A percentile compares a stretch with the other conserved stretches of the same genome.
Conservation (phyloP, 352 stramenopile genomes). For the Pythium plurisporium region DNA sequence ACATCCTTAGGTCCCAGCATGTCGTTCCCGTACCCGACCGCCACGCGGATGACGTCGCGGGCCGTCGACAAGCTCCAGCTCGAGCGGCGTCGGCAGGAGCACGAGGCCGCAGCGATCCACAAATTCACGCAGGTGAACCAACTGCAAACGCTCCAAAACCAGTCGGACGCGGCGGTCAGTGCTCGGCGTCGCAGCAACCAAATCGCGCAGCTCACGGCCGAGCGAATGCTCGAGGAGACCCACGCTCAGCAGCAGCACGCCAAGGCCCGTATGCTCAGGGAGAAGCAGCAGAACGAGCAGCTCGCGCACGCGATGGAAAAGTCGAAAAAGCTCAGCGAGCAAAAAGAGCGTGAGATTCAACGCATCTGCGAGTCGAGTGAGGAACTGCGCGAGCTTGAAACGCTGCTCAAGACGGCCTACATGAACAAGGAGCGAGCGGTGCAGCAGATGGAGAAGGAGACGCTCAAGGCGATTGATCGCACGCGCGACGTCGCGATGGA, state of each 20-base stretch:
- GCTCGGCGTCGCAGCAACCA: constrained; percentile 48
- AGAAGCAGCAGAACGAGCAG: constrained; percentile 67
- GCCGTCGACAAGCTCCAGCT: constrained; percentile 60
- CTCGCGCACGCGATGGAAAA: constrained; percentile 71
- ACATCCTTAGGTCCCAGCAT: constrained; percentile 18
- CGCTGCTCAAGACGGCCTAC: constrained; percentile 90
- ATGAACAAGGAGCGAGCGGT: constrained; percentile 91
- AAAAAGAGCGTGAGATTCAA: constrained; percentile 84
- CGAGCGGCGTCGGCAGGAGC: constrained; percentile 54
- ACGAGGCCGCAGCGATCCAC: constrained; percentile 47
- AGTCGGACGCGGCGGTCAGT: constrained; percentile 56
- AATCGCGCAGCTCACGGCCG: constrained; percentile 57
- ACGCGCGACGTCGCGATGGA: constrained; percentile 84
- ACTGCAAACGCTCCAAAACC: constrained; percentile 53
- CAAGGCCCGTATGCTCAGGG: constrained; percentile 26
- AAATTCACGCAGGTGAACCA: constrained; percentile 55
- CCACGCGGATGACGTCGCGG: constrained; percentile 55
- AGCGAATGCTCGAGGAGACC: constrained; percentile 63
- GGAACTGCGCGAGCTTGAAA: constrained; percentile 87
- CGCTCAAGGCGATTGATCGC: constrained; percentile 64
- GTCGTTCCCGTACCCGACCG: constrained; percentile 55
- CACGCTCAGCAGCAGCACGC: constrained; percentile 23
- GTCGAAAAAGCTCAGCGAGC: constrained; percentile 52
- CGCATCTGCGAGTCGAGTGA: constrained; percentile 88
- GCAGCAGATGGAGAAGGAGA: constrained; percentile 87